Conservation (phyloP, 495 filamentous ascomycete genomes). For the Lophiostoma macrostomum region DNA sequence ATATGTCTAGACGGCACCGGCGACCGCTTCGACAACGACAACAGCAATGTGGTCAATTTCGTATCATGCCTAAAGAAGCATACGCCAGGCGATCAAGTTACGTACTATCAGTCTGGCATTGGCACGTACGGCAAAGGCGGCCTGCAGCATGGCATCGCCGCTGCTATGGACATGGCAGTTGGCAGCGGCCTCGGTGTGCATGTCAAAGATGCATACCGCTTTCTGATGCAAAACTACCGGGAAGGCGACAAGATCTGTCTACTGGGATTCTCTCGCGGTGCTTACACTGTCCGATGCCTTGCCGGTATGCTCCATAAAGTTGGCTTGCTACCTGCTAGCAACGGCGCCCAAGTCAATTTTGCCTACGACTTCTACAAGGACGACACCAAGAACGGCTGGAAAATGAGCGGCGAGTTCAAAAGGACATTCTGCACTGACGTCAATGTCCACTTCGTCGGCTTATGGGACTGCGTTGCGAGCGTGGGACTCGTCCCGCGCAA, state of each 20-base stretch:
- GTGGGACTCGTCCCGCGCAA: slow-evolving; percentile 43
- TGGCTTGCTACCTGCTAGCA: slow-evolving; percentile 41
- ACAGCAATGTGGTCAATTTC: slow-evolving; percentile 45
- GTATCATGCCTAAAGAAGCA: slow-evolving; percentile 43
- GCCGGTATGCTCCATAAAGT: slow-evolving; percentile 43
- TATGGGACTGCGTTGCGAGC: slow-evolving; percentile 45
- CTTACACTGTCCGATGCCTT: slow-evolving; percentile 41
- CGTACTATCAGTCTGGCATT: slow-evolving; percentile 46
- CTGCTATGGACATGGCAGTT: slow-evolving; percentile 43
- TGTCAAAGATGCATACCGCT: slow-evolving; percentile 43
- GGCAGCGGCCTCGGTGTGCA: slow-evolving; percentile 42
- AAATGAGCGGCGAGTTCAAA: slow-evolving; percentile 42
- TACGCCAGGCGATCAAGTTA: slow-evolving; percentile 37
- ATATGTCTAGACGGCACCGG: slow-evolving; percentile 46
- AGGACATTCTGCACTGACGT: slow-evolving; percentile 45
- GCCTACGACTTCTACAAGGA: slow-evolving; percentile 46
- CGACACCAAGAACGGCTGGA: slow-evolving; percentile 38
- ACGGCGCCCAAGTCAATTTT: slow-evolving; percentile 40
- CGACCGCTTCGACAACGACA: slow-evolving; percentile 44
- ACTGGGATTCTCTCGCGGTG: slow-evolving; percentile 44
- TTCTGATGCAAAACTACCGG: slow-evolving; percentile 43
- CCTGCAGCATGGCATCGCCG: slow-evolving; percentile 37
- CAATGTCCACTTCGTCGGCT: slow-evolving; percentile 42
- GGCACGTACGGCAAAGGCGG: slow-evolving; percentile 43
- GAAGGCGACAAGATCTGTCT: slow-evolving; percentile 44